These are phyloP conservation scores for Mycena rosella DNA, from an alignment of 768 basidiomycete genomes.

Conservation along the genomic window DNA sequence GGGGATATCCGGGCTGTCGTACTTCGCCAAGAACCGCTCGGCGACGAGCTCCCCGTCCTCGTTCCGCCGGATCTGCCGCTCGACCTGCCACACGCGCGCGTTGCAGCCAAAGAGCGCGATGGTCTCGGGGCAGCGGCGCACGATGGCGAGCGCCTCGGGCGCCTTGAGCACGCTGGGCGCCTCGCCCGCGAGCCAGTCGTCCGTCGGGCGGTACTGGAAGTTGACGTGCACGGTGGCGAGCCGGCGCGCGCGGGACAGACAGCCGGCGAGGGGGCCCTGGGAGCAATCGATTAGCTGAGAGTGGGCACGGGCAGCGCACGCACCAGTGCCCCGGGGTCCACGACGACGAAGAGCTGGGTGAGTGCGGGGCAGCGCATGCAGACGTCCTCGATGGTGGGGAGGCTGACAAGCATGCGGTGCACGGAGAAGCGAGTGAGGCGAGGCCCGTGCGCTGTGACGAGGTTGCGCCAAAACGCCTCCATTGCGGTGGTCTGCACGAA, in stretches of 20 bases:
- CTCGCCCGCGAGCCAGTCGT: slow-evolving; percentile 38
- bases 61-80: slow-evolving; percentile 51
- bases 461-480: slow-evolving; percentile 62
- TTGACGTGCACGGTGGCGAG: slow-evolving; percentile 75
- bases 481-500: slow-evolving; percentile 43
- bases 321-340: slow-evolving; percentile 63
- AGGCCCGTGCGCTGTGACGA: slow-evolving; percentile 64
- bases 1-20: slow-evolving; percentile 76
- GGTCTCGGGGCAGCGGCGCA: slow-evolving; percentile 62
- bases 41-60: slow-evolving; percentile 53
- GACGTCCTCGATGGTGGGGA: slow-evolving; percentile 63
- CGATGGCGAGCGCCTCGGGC: slow-evolving; percentile 58
- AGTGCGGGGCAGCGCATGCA: slow-evolving; percentile 67
- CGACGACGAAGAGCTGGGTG: slow-evolving; percentile 74
- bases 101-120: slow-evolving; percentile 77
- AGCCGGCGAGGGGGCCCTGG: slow-evolving; percentile 52
- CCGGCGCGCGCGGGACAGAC: slow-evolving; percentile 58
- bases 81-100: slow-evolving; percentile 78
- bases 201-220: slow-evolving; percentile 46
- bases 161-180: slow-evolving; percentile 47
- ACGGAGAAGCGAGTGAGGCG: slow-evolving; percentile 71
- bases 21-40: slow-evolving; percentile 58
- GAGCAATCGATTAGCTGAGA: not conserved
- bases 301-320: slow-evolving; percentile 33
- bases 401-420: slow-evolving; percentile 70